These are phyloP conservation scores for Agrocybe chaxingu DNA, from an alignment of 768 basidiomycete species.

Conservation along the genomic window DNA sequence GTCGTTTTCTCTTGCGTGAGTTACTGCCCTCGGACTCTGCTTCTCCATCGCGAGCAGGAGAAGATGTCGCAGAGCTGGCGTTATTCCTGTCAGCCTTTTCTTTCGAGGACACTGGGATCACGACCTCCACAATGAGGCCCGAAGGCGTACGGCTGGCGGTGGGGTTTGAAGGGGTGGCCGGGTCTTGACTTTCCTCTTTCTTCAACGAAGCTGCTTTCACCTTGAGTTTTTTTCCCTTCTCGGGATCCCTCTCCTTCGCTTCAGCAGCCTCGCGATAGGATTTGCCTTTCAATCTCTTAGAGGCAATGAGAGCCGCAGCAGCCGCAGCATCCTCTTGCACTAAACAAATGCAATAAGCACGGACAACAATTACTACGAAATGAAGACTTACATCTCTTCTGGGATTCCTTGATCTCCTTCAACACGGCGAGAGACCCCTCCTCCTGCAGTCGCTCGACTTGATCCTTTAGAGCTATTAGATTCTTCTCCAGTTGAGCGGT, in stretches of 20 bases:
- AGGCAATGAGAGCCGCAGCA: constrained; percentile 38
- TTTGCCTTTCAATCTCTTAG: constrained; percentile 76
- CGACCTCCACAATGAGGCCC: constrained; percentile 55
- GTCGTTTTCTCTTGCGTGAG: constrained; percentile 34
- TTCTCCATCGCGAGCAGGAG: constrained; percentile 28
- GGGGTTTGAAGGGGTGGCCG: constrained; percentile 3
- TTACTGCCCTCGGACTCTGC: constrained; percentile 37
- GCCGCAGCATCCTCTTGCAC: constrained; percentile 49
- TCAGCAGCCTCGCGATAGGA: constrained; percentile 62
- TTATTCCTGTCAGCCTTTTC: constrained; percentile 16
- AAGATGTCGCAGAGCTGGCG: constrained; percentile 23
- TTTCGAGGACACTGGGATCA: constrained; percentile 37
- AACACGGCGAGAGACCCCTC: constrained; percentile 63
- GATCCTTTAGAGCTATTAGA: constrained; percentile 52
- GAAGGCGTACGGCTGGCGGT: constrained; percentile 24
- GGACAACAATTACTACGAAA: neutral
- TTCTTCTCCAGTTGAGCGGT: constrained; percentile 72
- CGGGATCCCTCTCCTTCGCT: constrained; percentile 26
- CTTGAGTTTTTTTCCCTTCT: constrained; percentile 13
- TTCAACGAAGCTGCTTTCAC: neutral
- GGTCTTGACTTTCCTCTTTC: neutral
- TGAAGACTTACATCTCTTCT: constrained; percentile 50
- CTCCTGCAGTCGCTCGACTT: constrained; percentile 65
- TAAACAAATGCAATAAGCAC: neutral
- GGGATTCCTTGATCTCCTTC: constrained; percentile 60